phyloP scores from a whole-genome alignment of 2,329 filamentous ascomycete genomes.

The Tolypocladium inflatum region DNA sequence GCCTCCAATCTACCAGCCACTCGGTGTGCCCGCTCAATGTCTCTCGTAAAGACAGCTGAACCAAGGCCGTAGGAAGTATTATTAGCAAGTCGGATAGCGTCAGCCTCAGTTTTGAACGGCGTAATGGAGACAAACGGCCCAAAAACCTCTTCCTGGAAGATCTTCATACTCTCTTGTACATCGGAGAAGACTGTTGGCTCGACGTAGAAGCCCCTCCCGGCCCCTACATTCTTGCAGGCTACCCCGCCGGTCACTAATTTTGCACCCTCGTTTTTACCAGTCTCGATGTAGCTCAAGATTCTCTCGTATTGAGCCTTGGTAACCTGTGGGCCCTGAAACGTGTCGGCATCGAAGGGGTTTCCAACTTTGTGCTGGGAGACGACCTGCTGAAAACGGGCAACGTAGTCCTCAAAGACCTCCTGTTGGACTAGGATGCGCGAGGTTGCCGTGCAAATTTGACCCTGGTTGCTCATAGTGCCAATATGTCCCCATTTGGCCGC shows the following conservation, averaged over 20 bases:
- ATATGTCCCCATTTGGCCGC: constrained; percentile 50
- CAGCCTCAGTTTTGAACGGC: constrained; percentile 30
- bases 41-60: constrained; percentile 50
- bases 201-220: constrained; percentile 34
- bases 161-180: constrained; percentile 30
- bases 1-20: constrained; percentile 48
- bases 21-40: constrained; percentile 39
- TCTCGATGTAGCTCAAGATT: constrained; percentile 59
- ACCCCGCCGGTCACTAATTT: constrained; percentile 57
- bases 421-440: constrained; percentile 57
- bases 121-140: constrained; percentile 33
- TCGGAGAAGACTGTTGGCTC: constrained; percentile 35
- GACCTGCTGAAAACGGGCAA: constrained; percentile 50
- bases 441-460: constrained; percentile 57
- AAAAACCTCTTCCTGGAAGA: constrained; percentile 38
- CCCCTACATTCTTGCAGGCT: constrained; percentile 17
- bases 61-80: constrained; percentile 52
- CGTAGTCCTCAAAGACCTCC: constrained; percentile 50
- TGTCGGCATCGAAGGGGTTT: constrained; percentile 58
- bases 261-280: constrained; percentile 61
- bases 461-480: constrained; percentile 50
- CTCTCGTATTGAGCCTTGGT: constrained; percentile 62
- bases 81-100: constrained; percentile 32
- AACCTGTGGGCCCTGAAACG: constrained; percentile 67
- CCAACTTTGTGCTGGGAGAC: constrained; percentile 55